Conservation (phyloP, 192 early-diverging fungal species). For the Polychytrium aggregatum region DNA sequence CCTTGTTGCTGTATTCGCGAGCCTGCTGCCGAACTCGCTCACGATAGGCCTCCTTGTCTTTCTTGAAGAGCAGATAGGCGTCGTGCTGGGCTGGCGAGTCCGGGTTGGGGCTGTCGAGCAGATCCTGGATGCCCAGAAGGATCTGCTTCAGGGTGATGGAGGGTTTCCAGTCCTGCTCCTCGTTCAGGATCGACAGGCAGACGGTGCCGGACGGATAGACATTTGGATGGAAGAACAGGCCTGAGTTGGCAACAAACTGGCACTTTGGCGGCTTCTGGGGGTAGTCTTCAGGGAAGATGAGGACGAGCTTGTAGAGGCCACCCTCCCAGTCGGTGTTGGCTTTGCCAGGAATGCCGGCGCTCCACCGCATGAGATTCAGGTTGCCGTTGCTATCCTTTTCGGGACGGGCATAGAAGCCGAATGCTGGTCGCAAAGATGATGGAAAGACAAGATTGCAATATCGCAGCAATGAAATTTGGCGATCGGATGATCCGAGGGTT, state of each 20-base stretch:
- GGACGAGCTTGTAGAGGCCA: constrained; percentile 71
- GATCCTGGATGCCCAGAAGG: constrained; percentile 79
- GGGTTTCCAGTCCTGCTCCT: constrained; percentile 67
- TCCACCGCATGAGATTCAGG: constrained; percentile 79
- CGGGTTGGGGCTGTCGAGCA: constrained; percentile 87
- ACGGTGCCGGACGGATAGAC: constrained; percentile 96
- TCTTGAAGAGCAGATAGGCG: constrained; percentile 69
- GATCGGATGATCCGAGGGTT: neutral
- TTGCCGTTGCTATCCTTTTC: constrained; percentile 69
- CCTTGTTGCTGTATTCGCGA: too few relatives aligned
- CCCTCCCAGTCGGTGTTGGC: constrained; percentile 57
- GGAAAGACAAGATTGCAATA: neutral
- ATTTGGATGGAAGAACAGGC: constrained; percentile 66
- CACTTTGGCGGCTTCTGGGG: constrained; percentile 82
- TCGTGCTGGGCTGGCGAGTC: constrained; percentile 77
- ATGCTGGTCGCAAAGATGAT: constrained; percentile 8
- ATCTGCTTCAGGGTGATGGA: constrained; percentile 97
- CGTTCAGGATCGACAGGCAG: constrained; percentile 92
- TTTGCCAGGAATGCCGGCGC: constrained; percentile 65
- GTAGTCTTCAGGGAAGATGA: constrained; percentile 83
- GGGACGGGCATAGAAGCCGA: constrained; percentile 90
- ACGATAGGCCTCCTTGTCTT: constrained; percentile 25
- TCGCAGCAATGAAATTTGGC: neutral
- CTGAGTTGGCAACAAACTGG: constrained; percentile 22
- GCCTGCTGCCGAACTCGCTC: constrained; percentile 15